Base-by-base conservation (phyloP, 2,329 filamentous ascomycete genomes). In the Paraphoma sp. region DNA sequence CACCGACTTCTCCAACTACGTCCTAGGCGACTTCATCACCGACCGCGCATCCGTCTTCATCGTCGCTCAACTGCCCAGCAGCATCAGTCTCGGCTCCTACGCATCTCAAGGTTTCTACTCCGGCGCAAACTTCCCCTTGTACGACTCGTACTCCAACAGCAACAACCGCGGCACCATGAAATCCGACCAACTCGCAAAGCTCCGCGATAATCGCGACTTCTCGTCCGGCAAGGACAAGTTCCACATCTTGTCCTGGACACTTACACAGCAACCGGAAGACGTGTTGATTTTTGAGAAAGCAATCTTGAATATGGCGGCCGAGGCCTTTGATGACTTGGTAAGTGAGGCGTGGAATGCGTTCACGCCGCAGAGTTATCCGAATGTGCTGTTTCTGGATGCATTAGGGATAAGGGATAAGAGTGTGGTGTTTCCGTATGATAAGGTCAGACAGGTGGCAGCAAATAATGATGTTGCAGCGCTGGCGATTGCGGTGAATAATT, bases 401-500 rank as follows among this genome's bases (percentile, higher is more conserved):
- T 51, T 75, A 8, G 75, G 70, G 1, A 63, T 75, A 1, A 60
- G 70, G 23, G 73, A 74, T 42, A 71, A 75, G 53, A 66, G 68
- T 16, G 68, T 71, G 1, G 53, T 63, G 16, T 71, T 75, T 44
- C 72, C 71, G 9, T 75, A 61, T 30, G 70, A 73, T 29, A 70
- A 69, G 51, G 57, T 63, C 10, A 60, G 54, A 33, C 53, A 52
- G 1, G 64, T 75, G 12, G 50, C 49, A 9, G 55, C 62, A 28
- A 72, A 68, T 44, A 56, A 56, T 2, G 74, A 77, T 51, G 69
- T 76, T 41, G 60, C 63, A 9, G 70, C 71, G 17, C 50, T 77
- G 52, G 74, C 72, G 2, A 69, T 77, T 51, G 75, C 74, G 23
- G 60, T 77, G n/a, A 76, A 77, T 31, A 74, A 75, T 55, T 70